Evolutionary conservation across 2,329 filamentous ascomycete species (phyloP).

Genomic region (Colletotrichum falcatum): DNA sequence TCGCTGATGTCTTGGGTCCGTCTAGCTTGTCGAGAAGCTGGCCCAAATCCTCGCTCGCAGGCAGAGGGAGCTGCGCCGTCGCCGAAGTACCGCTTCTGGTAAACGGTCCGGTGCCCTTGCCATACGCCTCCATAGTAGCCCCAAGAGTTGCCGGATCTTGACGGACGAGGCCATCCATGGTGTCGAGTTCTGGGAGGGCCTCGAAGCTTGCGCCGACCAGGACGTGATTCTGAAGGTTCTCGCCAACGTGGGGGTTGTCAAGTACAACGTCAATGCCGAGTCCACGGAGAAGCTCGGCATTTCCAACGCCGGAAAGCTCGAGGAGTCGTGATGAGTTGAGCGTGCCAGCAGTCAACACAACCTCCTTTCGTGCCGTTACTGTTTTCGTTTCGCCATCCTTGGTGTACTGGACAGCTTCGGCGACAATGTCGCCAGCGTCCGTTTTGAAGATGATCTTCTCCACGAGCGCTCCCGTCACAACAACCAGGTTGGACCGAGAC

Average conservation of each 20-base stretch:
- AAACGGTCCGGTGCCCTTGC: conserved; percentile 43
- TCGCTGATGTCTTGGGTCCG: conserved; percentile 24
- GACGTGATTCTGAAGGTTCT: conserved; percentile 54
- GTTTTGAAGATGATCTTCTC: conserved; percentile 45
- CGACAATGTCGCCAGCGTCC: conserved; percentile 31
- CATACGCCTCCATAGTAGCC: conserved; percentile 44
- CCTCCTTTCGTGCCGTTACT: conserved; percentile 50
- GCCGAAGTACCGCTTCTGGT: conserved; percentile 41
- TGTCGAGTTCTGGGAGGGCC: conserved; percentile 42
- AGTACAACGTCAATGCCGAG: conserved; percentile 49
- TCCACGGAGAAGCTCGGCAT: conserved; percentile 48
- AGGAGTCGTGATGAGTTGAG: conserved; percentile 58
- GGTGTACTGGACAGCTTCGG: conserved; percentile 43
- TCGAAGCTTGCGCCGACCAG: conserved; percentile 44
- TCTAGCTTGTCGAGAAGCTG: conserved; percentile 28
- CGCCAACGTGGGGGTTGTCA: conserved; percentile 53
- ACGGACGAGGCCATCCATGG: conserved; percentile 43
- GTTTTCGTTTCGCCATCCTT: conserved; percentile 38
- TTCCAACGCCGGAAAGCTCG: conserved; percentile 57
- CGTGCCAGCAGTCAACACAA: conserved; percentile 57
- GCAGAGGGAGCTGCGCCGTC: conserved; percentile 44
- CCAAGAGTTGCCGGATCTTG: conserved; percentile 41
- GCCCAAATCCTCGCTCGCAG: conserved; percentile 49
- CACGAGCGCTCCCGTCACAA: conserved; percentile 44
- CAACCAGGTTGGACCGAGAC: conserved; percentile 44